These are phyloP conservation scores for Fragilaria radians DNA, from an alignment of 108 stramenopile species.

Conservation along the genomic window DNA sequence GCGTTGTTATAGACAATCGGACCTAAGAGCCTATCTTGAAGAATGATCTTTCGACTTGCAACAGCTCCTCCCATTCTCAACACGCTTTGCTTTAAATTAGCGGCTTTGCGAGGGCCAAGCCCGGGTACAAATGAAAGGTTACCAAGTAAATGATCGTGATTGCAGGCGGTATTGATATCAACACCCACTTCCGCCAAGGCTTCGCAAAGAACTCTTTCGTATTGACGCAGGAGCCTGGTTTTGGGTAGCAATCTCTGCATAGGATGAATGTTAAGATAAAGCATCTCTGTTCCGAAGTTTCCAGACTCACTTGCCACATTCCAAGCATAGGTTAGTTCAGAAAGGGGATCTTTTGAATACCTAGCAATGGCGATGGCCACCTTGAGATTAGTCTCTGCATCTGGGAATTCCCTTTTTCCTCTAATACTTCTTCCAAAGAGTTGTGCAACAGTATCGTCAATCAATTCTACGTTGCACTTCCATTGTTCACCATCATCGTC, in stretches of 20 bases:
- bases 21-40: constrained; percentile 64
- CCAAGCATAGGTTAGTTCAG: constrained; percentile 86
- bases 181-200: constrained; percentile 85
- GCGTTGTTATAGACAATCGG: constrained; percentile 89
- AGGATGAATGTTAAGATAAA: constrained; percentile 87
- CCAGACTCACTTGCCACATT: constrained; percentile 80
- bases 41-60: constrained; percentile 47
- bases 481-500: constrained; percentile 67
- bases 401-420: constrained; percentile 89
- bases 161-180: constrained; percentile 74
- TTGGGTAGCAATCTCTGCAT: constrained; percentile 81
- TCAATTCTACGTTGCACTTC: constrained; percentile 78
- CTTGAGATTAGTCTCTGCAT: constrained; percentile 64
- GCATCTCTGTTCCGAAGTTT: constrained; percentile 82
- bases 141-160: constrained; percentile 65
- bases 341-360: constrained; percentile 80
- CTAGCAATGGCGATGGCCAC: constrained; percentile 81
- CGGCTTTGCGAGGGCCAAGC: constrained; percentile 90
- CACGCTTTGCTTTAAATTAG: constrained; percentile 71
- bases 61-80: constrained; percentile 60
- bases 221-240: constrained; percentile 62
- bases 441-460: constrained; percentile 81
- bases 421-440: constrained; percentile 80
- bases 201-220: constrained; percentile 78
- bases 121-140: constrained; percentile 90